Base-by-base conservation (phyloP, 768 basidiomycete genomes). In the Leccinum ochraceum region DNA sequence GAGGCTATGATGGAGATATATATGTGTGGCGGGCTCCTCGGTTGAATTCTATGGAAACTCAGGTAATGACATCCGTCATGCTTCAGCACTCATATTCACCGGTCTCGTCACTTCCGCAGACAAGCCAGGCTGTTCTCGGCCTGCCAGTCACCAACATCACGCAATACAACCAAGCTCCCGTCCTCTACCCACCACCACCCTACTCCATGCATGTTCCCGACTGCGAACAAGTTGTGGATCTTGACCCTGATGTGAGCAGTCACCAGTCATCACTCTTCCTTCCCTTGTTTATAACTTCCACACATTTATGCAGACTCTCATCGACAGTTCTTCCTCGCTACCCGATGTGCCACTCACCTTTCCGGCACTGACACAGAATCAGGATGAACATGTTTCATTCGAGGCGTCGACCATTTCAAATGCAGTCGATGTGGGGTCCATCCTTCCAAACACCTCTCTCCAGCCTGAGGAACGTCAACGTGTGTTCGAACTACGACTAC, bases 401-500 rank as follows among this genome's bases (percentile, higher is more conserved):
- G 39, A 32, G 24, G 24, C 10, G 26, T 44, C 11, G 4, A 28
- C 42, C 54, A 7, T 8, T 10, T 22, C 34, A 20, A 16, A 32
- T 30, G 9, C 6, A 6, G 10, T 34, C 6, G 16, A 8, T 6
- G 3, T 34, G 7, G 1, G 42, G 9, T 13, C 4, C 26, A n/a
- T 53, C 0, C 39, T 56, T n/a, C 26, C 20, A 2, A 20, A 53
- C 17, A 1, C 5, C 3, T 60, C 54, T 10, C 30, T 51, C 3
- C 22, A n/a, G 0, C 50, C 6, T 1, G 49, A 63, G 0, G 34
- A 65, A 17, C 4, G 49, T 10, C 56, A 63, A 34, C 53, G 13
- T 4, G 55, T 60, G 11, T 63, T 59, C 1, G 63, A 59, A 32
- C 7, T 1, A 3, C 55, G 6, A 1, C 36, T 63, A 4, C 56